Evolutionary conservation across 2,329 filamentous ascomycete species (phyloP).

Genomic region (Colletotrichum orchidophilum): DNA sequence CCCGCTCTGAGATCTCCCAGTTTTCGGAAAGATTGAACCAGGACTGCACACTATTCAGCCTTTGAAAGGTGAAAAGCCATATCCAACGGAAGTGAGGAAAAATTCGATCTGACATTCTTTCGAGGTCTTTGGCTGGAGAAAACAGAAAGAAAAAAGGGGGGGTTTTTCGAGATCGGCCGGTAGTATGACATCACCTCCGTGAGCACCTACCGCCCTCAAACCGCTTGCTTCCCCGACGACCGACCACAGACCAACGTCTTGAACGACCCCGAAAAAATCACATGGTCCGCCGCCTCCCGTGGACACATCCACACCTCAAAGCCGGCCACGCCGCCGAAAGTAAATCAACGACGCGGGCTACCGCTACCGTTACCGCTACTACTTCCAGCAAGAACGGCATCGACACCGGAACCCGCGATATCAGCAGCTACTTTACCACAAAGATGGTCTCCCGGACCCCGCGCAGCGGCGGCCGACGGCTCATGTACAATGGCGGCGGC

Average conservation of each 20-base stretch:
- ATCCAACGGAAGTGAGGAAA: not conserved
- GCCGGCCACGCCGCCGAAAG: constrained; percentile 1
- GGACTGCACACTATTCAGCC: not conserved
- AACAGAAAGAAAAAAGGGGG: not conserved
- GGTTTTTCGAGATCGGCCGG: not conserved
- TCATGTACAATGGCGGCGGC: constrained; percentile 9
- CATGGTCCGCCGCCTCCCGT: constrained; percentile 32
- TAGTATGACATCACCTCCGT: constrained; percentile 16
- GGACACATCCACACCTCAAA: constrained; percentile 29
- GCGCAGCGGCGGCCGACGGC: constrained; percentile 13
- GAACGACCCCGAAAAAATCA: not conserved
- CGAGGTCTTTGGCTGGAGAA: not conserved
- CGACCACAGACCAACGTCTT: not conserved
- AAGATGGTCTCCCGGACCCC: constrained; percentile 21
- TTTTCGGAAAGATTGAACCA: not conserved
- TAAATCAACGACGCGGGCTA: not conserved
- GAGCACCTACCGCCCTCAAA: not conserved
- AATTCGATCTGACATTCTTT: not conserved
- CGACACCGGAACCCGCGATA: not conserved
- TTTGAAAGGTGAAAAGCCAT: not conserved
- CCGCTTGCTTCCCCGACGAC: not conserved
- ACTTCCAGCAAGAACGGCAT: not conserved
- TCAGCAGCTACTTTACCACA: not conserved
- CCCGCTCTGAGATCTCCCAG: not conserved
- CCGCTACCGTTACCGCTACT: not conserved